A percentile compares a stretch with the other conserved stretches of the same genome.
Conservation (phyloP, 2,329 filamentous ascomycete genomes). For the Fusarium chuoi region DNA sequence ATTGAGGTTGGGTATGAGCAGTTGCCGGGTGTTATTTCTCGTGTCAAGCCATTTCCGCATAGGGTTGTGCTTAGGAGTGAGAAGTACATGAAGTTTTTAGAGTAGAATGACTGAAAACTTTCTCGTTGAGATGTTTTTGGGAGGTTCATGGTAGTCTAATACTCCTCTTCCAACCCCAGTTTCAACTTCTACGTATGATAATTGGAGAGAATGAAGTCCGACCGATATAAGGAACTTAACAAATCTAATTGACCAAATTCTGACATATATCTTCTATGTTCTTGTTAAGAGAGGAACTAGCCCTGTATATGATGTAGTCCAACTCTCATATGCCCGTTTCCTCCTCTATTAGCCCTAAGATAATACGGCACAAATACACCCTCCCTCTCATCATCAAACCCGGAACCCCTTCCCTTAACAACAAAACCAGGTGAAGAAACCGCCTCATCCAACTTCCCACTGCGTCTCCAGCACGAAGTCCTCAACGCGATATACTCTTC, state of each 20-base stretch:
- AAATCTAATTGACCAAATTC: not conserved
- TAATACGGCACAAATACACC: conserved; percentile 20
- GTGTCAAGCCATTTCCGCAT: conserved; percentile 4
- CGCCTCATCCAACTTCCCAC: not conserved
- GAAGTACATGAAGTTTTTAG: not conserved
- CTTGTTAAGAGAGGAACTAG: accelerated
- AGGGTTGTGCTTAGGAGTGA: not conserved
- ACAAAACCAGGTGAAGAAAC: not conserved
- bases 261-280: accelerated
- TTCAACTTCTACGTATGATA: accelerated
- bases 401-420: accelerated
- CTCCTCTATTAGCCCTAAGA: conserved; percentile 14
- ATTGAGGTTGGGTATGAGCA: conserved; percentile 39
- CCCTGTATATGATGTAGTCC: not conserved
- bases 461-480: conserved; percentile 12
- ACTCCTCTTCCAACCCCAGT: accelerated
- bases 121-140: not conserved
- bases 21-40: conserved; percentile 17
- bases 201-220: accelerated
- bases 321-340: conserved; percentile 32
- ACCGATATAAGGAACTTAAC: accelerated
- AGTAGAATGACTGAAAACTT: not conserved
- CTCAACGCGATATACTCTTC: conserved; percentile 25
- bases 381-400: not conserved
- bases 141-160: accelerated